These are phyloP conservation scores for Zygoascus biomembranicola DNA, from an alignment of 805 yeast genomes.

Conservation along the genomic window DNA sequence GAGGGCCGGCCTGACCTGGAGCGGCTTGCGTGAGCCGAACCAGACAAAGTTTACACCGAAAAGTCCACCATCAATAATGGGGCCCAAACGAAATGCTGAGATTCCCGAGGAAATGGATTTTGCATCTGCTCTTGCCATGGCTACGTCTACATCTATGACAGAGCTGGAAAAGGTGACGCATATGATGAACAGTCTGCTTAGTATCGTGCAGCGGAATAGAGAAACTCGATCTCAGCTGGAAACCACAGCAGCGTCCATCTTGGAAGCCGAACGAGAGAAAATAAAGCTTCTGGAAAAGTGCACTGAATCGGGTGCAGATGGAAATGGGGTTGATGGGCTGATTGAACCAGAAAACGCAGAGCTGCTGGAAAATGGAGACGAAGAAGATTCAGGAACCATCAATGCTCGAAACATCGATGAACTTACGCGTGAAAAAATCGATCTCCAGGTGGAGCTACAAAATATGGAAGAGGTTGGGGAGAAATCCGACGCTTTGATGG, in stretches of 20 bases:
- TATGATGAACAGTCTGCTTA: conserved; percentile 23
- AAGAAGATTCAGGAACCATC: conserved; percentile 1
- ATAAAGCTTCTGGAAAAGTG: conserved; percentile 13
- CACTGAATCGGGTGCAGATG: conserved; percentile 1
- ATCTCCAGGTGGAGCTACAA: conserved; percentile 15
- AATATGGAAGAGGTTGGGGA: conserved; percentile 12
- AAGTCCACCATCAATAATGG: not conserved
- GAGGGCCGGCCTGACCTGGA: not conserved
- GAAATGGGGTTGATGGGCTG: not conserved
- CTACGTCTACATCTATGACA: not conserved
- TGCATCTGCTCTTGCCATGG: not conserved
- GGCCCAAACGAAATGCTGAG: not conserved
- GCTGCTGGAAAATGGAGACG: conserved; percentile 9
- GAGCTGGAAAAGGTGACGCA: conserved; percentile 15
- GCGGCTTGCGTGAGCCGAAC: not conserved
- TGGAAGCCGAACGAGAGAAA: conserved; percentile 16
- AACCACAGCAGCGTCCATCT: conserved; percentile 18
- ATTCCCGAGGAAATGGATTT: conserved; percentile 5
- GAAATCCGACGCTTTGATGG: conserved; percentile 9
- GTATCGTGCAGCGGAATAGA: conserved; percentile 17
- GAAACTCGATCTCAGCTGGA: conserved; percentile 17
- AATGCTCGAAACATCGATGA: not conserved
- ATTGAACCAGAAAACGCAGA: not conserved
- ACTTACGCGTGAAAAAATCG: conserved; percentile 9
- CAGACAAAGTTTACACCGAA: not conserved